Evolutionary conservation across 192 early-diverging fungal species (phyloP), one percentile per base, ranked within the genome.

Genomic region (Backusella tuberculispora): DNA sequence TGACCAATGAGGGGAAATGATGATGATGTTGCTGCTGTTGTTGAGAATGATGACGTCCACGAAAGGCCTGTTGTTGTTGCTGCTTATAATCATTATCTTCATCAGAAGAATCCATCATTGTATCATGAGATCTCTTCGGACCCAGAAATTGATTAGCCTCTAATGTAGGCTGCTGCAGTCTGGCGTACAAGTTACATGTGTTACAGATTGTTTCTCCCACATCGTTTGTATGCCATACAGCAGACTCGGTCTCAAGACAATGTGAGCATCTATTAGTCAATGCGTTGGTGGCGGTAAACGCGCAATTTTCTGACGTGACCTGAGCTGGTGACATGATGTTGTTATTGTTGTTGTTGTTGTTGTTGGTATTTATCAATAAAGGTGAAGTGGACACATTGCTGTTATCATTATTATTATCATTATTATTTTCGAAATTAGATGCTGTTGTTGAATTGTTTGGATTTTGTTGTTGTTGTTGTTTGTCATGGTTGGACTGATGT

Each of bases 141-240:
- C 53, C 53, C 53, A 38, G 19, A 38, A 41, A 67, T 42, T 67
- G 66, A 67, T 40, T 67, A 67, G 37, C 37, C 8, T 42, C n/a
- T 42, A 41, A 67, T 42, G 41, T 60, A 60, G 53, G 12, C 19
- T 94, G 88, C 78, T 99, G 97, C 50, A 99, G 88, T 81, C 97
- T 98, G 80, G 91, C 95, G 80, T 96, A 99, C 19, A 98, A 73
- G 4, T 91, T 90, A 75, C 93, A 95, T 0, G 93, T 92, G 74
- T 95, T 95, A 82, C 93, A 95, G 38, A 94, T 90, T 1, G 91
- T 88, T 79, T 91, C 84, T 26, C 91, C 91, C 41, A 86, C 80
- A 29, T 89, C 91, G 68, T 92, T 90, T 65, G 91, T 88, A 12
- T 92, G 88, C 93, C 93, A 95, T 76, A 95, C 84, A 71, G 92